Conservation (phyloP, 345 rosid genomes). For the Salix suchowensis region DNA sequence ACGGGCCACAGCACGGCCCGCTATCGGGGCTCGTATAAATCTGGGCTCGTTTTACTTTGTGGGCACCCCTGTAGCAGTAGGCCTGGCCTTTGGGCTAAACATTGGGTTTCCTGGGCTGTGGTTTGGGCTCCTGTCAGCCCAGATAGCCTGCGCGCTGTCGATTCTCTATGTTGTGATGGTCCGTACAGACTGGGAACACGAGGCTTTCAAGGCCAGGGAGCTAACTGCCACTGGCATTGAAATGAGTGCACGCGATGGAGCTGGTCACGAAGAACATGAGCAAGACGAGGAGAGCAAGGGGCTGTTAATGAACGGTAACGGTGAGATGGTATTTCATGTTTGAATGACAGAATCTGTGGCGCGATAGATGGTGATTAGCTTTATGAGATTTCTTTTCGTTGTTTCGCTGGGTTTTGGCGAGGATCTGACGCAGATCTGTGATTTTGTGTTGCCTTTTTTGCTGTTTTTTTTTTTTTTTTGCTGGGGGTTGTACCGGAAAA, state of each 20-base stretch:
- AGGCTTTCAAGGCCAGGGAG: constrained; percentile 65
- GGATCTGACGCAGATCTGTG: constrained; percentile 3
- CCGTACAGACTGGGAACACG: constrained; percentile 81
- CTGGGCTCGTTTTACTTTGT: constrained; percentile 84
- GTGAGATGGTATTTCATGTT: background rate
- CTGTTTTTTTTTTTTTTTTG: background rate
- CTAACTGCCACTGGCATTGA: constrained; percentile 35
- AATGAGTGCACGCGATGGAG: constrained; percentile 23
- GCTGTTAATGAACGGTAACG: constrained; percentile 14
- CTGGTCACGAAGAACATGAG: constrained; percentile 1
- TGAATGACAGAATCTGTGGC: background rate
- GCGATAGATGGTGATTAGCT: constrained; percentile 4
- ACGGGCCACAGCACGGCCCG: constrained; percentile 85
- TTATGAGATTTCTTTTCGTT: constrained; percentile 15
- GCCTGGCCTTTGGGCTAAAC: constrained; percentile 65
- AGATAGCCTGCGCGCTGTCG: constrained; percentile 70
- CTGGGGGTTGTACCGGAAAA: background rate
- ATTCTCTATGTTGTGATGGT: constrained; percentile 58
- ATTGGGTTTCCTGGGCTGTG: constrained; percentile 89
- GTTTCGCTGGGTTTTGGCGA: constrained; percentile 7
- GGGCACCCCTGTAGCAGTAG: constrained; percentile 91
- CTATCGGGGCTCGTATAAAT: constrained; percentile 73
- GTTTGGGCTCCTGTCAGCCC: constrained; percentile 87
- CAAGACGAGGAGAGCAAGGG: constrained; percentile 7
- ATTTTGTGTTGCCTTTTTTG: background rate